Percentiles rank a stretch among this genome's conserved stretches.
Conservation (phyloP, 2,329 filamentous ascomycete genomes). For the Xylaria polymorpha region DNA sequence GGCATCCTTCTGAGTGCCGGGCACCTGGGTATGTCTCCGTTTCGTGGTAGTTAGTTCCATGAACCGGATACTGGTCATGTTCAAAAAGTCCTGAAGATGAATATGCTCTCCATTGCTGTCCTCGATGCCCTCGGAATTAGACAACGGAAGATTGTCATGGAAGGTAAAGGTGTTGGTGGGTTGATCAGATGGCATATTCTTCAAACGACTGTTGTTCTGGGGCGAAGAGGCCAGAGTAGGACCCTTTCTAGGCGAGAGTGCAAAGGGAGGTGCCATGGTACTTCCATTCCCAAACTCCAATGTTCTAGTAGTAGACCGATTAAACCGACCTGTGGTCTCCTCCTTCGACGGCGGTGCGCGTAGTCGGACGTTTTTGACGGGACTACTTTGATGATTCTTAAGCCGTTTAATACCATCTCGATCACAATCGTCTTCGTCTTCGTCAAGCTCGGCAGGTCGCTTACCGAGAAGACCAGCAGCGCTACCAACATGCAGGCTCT, state of each 20-base stretch:
- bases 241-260: conserved; percentile 61
- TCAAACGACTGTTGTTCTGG: conserved; percentile 66
- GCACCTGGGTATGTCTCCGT: conserved; percentile 82
- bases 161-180: conserved; percentile 58
- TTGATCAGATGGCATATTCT: conserved; percentile 62
- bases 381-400: conserved; percentile 77
- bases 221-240: conserved; percentile 64
- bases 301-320: conserved; percentile 61
- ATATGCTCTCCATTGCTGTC: conserved; percentile 72
- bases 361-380: conserved; percentile 79
- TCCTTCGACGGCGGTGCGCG: conserved; percentile 75
- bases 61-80: conserved; percentile 96
- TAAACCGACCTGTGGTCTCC: conserved; percentile 70
- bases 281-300: conserved; percentile 54
- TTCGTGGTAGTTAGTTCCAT: conserved; percentile 99
- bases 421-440: conserved; percentile 68
- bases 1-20: conserved; percentile 59
- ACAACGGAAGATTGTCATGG: conserved; percentile 55
- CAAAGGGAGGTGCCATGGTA: conserved; percentile 56
- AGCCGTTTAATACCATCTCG: conserved; percentile 74
- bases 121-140: conserved; percentile 57
- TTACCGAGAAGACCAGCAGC: conserved; percentile 80
- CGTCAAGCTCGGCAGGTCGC: conserved; percentile 76
- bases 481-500: conserved; percentile 81
- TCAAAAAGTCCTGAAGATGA: conserved; percentile 90